Conservation (phyloP, 495 filamentous ascomycete genomes). For the Penicillium psychrofluorescens region DNA sequence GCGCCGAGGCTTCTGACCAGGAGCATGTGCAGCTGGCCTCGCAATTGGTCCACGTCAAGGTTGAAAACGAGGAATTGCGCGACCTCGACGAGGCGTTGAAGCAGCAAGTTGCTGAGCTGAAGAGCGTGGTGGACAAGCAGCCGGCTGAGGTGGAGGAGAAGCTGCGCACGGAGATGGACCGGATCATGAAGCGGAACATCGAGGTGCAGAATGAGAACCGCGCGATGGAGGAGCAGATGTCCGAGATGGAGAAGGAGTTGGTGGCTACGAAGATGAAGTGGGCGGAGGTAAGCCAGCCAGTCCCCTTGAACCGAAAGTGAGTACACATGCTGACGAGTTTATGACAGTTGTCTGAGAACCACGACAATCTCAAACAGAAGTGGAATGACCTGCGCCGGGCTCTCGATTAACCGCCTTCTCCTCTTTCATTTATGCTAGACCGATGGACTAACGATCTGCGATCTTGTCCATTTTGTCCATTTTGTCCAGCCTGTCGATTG, state of each 20-base stretch:
- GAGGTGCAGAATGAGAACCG: constrained; percentile 95
- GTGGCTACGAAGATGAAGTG: constrained; percentile 92
- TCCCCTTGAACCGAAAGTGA: constrained; percentile 2
- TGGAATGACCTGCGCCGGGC: constrained; percentile 75
- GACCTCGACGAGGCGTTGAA: constrained; percentile 84
- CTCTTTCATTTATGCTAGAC: neutral
- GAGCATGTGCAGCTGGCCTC: constrained; percentile 92
- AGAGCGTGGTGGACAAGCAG: constrained; percentile 79
- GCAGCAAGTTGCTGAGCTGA: constrained; percentile 74
- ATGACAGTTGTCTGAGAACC: constrained; percentile 46
- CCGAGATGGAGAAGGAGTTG: constrained; percentile 88
- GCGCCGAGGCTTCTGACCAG: constrained; percentile 78
- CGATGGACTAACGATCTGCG: neutral
- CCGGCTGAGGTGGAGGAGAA: constrained; percentile 79
- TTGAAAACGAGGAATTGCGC: constrained; percentile 81
- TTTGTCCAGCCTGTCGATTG: too few relatives aligned
- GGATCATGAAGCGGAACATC: constrained; percentile 83
- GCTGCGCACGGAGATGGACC: constrained; percentile 80
- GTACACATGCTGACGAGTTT: constrained; percentile 1
- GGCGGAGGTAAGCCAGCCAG: constrained; percentile 63
- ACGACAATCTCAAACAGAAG: constrained; percentile 70
- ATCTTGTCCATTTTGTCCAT: too few relatives aligned
- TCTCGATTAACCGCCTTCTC: constrained; percentile 33
- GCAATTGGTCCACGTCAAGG: constrained; percentile 82
- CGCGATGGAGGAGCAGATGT: constrained; percentile 78